Percentiles rank a stretch among this genome's conserved stretches.
Conservation (phyloP, 225 moss, liverwort and hornwort species). For the Physcomitrium patens region DNA sequence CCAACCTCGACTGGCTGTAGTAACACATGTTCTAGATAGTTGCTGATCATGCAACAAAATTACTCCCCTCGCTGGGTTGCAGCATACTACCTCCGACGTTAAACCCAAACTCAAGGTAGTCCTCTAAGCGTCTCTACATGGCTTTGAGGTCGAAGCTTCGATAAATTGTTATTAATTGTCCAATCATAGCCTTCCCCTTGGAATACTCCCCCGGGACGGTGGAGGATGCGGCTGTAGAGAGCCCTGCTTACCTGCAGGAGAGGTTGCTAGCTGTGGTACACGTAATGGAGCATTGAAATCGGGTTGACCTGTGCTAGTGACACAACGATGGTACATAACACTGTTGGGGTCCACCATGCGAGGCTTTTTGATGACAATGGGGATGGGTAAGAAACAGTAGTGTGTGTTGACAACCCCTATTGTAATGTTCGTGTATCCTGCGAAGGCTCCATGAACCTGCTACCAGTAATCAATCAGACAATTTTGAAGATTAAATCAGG, state of each 20-base stretch:
- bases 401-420: slow-evolving; percentile 91
- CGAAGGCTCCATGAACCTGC: slow-evolving; percentile 97
- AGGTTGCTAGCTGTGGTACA: slow-evolving; percentile 7
- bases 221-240: slow-evolving; percentile 59
- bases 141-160: too few relatives aligned
- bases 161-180: too few relatives aligned
- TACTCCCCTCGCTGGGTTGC: not conserved
- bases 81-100: not conserved
- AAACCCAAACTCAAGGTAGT: not conserved
- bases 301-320: slow-evolving; percentile 85
- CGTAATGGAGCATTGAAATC: slow-evolving; percentile 62
- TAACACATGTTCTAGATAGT: too few relatives aligned
- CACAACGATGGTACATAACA: slow-evolving; percentile 90
- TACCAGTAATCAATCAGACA: not conserved
- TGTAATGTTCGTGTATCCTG: slow-evolving; percentile 88
- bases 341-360: slow-evolving; percentile 88
- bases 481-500: not conserved
- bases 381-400: slow-evolving; percentile 89
- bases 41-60: not conserved
- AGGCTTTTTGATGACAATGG: slow-evolving; percentile 64
- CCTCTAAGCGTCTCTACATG: too few relatives aligned
- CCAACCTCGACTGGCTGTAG: too few relatives aligned
- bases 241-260: not conserved
- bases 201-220: slow-evolving; percentile 34
- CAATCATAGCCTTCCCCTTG: slow-evolving; percentile 18